Base-by-base conservation (phyloP, 2,329 filamentous ascomycete genomes). In the Fusarium hainanense region DNA sequence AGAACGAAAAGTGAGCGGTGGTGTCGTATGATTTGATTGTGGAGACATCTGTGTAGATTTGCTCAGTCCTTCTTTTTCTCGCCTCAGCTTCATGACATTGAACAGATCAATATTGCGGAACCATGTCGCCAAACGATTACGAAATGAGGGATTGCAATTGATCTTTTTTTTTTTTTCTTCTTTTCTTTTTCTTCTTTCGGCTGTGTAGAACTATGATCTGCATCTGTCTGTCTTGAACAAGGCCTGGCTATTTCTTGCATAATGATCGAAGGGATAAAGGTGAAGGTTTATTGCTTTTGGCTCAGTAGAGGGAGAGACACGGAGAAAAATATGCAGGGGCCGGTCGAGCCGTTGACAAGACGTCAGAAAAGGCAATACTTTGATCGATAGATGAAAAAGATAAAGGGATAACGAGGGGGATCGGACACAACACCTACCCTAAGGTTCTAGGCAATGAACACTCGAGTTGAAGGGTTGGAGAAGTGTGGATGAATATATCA, bases 21-120 rank as follows among this genome's bases (percentile, higher is more conserved):
- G 48, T 11, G 58, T 74, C 66, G 63, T 74, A 66, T 67, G 63
- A 71, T 72, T 51, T 66, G 63, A 69, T 72, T 51, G 61, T 70
- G 63, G 63, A 63, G 57, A 55, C 9, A 37, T 51, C 54, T 46
- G 37, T 46, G 52, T 14, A 44, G 20, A 52, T 44, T 54, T 63
- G 47, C 10, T 37, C 18, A 37, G 54, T 54, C 50, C 37, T 59
- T 44, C 52, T 59, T 56, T 41, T 58, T 59, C 54, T 37, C 52
- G 40, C 34, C 41, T 51, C 41, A 6, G 30, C 30, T 61, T 61
- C 59, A 42, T 57, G 48, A 30, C 21, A 16, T 11, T 16, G 18
- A 12, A 40, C 14, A 27, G 4, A 6, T 11, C 32, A 27, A 40
- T 51, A 40, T 27, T 27, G 7, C 21, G 13, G 18, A 23, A 32